phyloP scores from a whole-genome alignment of 2,329 filamentous ascomycete species.

The Hymenoscyphus repandus region DNA sequence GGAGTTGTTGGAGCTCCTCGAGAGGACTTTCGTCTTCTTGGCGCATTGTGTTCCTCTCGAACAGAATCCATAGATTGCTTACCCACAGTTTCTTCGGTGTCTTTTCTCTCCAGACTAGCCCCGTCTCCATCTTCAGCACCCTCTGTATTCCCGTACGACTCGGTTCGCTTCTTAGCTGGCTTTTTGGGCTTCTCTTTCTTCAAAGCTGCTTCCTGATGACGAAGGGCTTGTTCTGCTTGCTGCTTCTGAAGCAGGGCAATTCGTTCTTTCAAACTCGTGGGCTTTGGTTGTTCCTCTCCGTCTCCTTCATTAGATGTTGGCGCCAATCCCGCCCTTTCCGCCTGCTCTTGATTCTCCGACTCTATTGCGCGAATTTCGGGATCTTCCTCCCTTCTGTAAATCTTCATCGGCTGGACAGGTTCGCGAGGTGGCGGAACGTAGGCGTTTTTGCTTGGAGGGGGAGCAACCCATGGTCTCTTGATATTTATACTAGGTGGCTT shows the following conservation, averaged over 20 bases:
- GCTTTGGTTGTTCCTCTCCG: slow-evolving; percentile 80
- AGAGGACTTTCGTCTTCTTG: slow-evolving; percentile 49
- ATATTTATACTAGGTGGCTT: slow-evolving; percentile 70
- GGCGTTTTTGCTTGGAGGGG: slow-evolving; percentile 86
- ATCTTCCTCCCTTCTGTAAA: slow-evolving; percentile 86
- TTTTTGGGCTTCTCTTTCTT: slow-evolving; percentile 89
- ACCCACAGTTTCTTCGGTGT: slow-evolving; percentile 42
- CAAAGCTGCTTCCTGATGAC: slow-evolving; percentile 69
- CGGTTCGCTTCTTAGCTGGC: slow-evolving; percentile 60
- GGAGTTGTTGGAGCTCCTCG: slow-evolving; percentile 34
- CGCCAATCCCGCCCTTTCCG: slow-evolving; percentile 62
- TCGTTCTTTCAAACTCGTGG: slow-evolving; percentile 87
- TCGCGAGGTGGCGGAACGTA: slow-evolving; percentile 77
- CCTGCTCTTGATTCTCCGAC: slow-evolving; percentile 59
- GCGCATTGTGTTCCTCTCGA: slow-evolving; percentile 37
- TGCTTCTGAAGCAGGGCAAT: slow-evolving; percentile 93
- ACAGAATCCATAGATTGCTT: slow-evolving; percentile 47
- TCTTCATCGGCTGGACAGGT: slow-evolving; percentile 57
- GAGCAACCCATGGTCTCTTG: slow-evolving; percentile 95
- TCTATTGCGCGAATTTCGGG: slow-evolving; percentile 63
- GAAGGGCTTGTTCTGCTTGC: slow-evolving; percentile 80
- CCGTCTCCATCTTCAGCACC: slow-evolving; percentile 33
- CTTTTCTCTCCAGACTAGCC: slow-evolving; percentile 40
- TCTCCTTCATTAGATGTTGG: slow-evolving; percentile 43
- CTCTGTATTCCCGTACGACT: slow-evolving; percentile 40